Base-by-base conservation (phyloP, 257 asterid genomes). In the Paulownia fortunei region DNA sequence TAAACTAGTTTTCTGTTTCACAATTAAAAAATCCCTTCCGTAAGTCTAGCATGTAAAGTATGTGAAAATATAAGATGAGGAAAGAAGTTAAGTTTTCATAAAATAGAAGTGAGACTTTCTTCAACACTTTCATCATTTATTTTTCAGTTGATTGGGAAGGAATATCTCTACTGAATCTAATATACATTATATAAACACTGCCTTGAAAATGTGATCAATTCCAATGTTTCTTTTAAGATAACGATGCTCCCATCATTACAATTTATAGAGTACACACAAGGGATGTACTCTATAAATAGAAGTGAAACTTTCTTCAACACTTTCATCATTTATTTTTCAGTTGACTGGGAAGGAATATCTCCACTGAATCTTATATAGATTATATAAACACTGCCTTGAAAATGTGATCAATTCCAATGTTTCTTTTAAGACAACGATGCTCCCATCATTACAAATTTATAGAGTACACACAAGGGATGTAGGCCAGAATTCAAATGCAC, bases 61-160 rank as follows among this genome's bases (percentile, higher is more conserved):
- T 49, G 6, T 36, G 76, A 51, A 23, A 36, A 5, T 41, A 30
- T 15, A 49, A 30, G 32, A 51, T n/a, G 46, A 64, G 16, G 21
- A 64, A 52, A 64, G 30, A 39, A 6, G 68, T 26, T 56, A 56
- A 56, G 44, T 70, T 24, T 6, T 4, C 3, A 24, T 47, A n/a
- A n/a, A n/a, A 56, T 18, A 56, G 27, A 73, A 61, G 47, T 58
- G 56, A 34, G 24, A 76, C 19, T 34, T 18, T 23, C 19, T 76
- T 27, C 44, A 51, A 36, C 13, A 49, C 61, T 60, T 36, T n/a
- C 41, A 16, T 32, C 24, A 36, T 49, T 49, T 30, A 2, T 10
- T 69, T 72, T 72, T 4, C 42, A 42, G 18, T 21, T 66, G 67
- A 39, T 26, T 32, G 21, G 58, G 69, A 16, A 26, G 62, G 26